A percentile compares a stretch with the other conserved stretches of the same genome.
phyloP scores from a whole-genome alignment of 2,329 filamentous ascomycete genomes.

The Shiraia sp. region DNA sequence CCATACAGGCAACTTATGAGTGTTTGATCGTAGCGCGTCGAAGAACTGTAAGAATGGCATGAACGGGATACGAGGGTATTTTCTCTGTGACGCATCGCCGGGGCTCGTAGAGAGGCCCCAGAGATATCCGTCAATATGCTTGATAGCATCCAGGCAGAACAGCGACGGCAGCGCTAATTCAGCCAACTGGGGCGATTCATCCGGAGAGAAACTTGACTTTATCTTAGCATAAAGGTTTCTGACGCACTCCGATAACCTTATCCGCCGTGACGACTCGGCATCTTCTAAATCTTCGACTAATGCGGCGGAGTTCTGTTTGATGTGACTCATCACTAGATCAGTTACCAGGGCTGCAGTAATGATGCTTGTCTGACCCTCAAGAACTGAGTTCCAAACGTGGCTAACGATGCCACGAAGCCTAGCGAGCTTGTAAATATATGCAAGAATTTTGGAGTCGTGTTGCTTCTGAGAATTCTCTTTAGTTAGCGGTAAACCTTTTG shows the following conservation, averaged over 20 bases:
- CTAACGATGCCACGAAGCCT: constrained; percentile 12
- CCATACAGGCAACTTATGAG: constrained; percentile 7
- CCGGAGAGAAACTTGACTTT: neutral
- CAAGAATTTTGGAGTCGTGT: too few species aligned
- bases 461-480: too few species aligned
- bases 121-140: constrained; percentile 1
- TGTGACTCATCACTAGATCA: constrained; percentile 16
- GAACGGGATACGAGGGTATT: neutral
- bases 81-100: neutral
- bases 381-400: constrained; percentile 14
- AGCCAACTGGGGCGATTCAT: neutral
- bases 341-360: constrained; percentile 17
- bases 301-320: constrained; percentile 12
- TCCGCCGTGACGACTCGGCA: neutral
- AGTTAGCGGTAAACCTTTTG: too few species aligned
- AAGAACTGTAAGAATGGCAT: constrained; percentile 16
- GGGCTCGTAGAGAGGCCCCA: neutral
- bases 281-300: constrained; percentile 10
- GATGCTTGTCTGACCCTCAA: constrained; percentile 4
- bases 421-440: constrained; percentile 19
- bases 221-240: constrained; percentile 4
- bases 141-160: constrained; percentile 12
- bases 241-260: constrained; percentile 3
- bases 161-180: constrained; percentile 3
- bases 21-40: constrained; percentile 5